These are phyloP conservation scores for Emericellopsis cladophorae DNA, from an alignment of 2,329 filamentous ascomycete genomes.

Conservation along the genomic window DNA sequence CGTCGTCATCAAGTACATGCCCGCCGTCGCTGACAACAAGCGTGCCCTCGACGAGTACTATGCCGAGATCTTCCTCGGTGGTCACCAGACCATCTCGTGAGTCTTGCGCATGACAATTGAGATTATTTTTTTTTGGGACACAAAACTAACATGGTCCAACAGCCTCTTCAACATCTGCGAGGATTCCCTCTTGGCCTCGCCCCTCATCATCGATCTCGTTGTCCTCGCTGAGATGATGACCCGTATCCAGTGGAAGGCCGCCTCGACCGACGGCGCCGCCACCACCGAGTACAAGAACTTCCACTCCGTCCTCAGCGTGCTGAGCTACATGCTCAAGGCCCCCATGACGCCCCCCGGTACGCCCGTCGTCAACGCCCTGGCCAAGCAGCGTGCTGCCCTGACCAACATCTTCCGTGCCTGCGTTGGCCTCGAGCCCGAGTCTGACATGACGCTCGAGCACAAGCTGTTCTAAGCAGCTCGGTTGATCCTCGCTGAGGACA, in stretches of 20 bases:
- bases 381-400: conserved; percentile 87
- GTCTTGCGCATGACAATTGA: conserved; percentile 11
- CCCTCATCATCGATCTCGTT: conserved; percentile 93
- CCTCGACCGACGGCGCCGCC: conserved; percentile 33
- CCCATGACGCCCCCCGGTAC: conserved; percentile 89
- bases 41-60: conserved; percentile 98
- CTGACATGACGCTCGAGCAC: conserved; percentile 97
- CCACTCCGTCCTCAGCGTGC: conserved; percentile 90
- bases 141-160: conserved; percentile 7
- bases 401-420: conserved; percentile 99
- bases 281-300: conserved; percentile 75
- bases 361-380: conserved; percentile 87
- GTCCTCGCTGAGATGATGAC: conserved; percentile 96
- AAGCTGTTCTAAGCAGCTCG: conserved; percentile 73
- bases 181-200: conserved; percentile 90
- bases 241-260: conserved; percentile 80
- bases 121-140: background rate
- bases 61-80: conserved; percentile 96
- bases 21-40: conserved; percentile 97
- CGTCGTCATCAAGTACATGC: conserved; percentile 99
- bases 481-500: background rate
- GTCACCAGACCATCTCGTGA: conserved; percentile 89
- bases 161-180: conserved; percentile 98
- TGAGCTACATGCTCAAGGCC: conserved; percentile 98
- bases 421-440: conserved; percentile 92